Evolutionary conservation across 1,284 basidiomycete genomes (phyloP).

Genomic region (Coniferiporia sulphurascens): DNA sequence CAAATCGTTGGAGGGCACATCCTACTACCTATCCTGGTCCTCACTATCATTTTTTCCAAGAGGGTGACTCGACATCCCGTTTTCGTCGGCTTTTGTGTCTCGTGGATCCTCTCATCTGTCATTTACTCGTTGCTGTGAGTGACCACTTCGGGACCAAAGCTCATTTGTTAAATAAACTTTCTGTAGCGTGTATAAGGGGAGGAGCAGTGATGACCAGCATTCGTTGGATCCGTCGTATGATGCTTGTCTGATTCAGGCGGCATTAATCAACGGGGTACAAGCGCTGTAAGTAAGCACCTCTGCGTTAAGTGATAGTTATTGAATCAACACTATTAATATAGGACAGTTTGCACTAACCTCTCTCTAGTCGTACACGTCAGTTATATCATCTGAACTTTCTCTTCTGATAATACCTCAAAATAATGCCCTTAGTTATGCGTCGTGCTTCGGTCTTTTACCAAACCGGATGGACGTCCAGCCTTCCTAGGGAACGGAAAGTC

Average conservation of each 20-base stretch:
- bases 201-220: slow-evolving; percentile 8
- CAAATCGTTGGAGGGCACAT: slow-evolving; percentile 20
- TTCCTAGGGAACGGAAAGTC: not conserved
- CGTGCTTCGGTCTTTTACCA: not conserved
- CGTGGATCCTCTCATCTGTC: slow-evolving; percentile 18
- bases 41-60: slow-evolving; percentile 17
- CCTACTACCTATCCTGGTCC: slow-evolving; percentile 17
- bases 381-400: not conserved
- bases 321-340: not conserved
- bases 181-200: slow-evolving; percentile 16
- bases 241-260: slow-evolving; percentile 16
- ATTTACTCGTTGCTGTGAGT: slow-evolving; percentile 18
- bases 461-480: not conserved
- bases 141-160: not conserved
- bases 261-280: slow-evolving; percentile 17
- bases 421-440: slow-evolving; percentile 1
- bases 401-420: not conserved
- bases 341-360: slow-evolving; percentile 13
- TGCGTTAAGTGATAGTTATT: not conserved
- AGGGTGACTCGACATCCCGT: slow-evolving; percentile 16
- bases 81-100: slow-evolving; percentile 18
- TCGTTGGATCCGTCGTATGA: slow-evolving; percentile 13
- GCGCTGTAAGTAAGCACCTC: slow-evolving; percentile 9
- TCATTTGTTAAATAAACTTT: not conserved
- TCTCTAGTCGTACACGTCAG: slow-evolving; percentile 12